phyloP scores from a whole-genome alignment of 2,329 filamentous ascomycete genomes.

The Curvularia sp. region DNA sequence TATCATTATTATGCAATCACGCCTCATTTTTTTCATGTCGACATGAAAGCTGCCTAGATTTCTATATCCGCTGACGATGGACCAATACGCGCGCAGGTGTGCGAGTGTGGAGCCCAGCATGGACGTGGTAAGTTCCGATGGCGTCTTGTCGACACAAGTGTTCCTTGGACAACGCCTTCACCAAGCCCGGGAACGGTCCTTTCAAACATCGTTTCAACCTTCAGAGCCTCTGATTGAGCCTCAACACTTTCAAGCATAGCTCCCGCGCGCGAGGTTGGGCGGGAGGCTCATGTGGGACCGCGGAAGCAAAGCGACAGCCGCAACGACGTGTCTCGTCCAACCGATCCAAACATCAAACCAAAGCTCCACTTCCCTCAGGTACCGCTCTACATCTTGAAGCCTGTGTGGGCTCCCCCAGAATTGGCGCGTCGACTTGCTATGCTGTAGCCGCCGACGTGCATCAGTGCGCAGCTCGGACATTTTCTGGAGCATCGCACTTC shows the following conservation, averaged over 20 bases:
- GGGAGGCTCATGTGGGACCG: constrained; percentile 41
- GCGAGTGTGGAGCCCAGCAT: constrained; percentile 26
- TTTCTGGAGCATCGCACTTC: constrained; percentile 40
- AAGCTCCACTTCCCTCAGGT: constrained; percentile 32
- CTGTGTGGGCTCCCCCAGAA: constrained; percentile 42
- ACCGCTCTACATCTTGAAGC: constrained; percentile 19
- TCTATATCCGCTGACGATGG: background rate
- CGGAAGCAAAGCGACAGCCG: constrained; percentile 43
- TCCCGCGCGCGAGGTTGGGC: constrained; percentile 50
- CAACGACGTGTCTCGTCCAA: constrained; percentile 39
- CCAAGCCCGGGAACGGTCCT: constrained; percentile 20
- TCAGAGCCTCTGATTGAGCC: constrained; percentile 44
- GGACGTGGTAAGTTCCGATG: constrained; percentile 23
- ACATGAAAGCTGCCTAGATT: background rate
- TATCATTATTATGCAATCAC: constrained; percentile 3
- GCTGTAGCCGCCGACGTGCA: constrained; percentile 46
- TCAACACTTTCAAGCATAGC: constrained; percentile 47
- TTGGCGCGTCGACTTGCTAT: constrained; percentile 33
- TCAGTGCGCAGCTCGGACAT: constrained; percentile 47
- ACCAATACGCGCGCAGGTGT: constrained; percentile 14
- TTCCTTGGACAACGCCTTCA: constrained; percentile 37
- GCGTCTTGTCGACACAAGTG: constrained; percentile 31
- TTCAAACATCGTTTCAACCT: constrained; percentile 22
- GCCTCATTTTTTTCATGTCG: constrained; percentile 4
- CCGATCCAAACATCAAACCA: constrained; percentile 31